Evolutionary conservation across 2,329 filamentous ascomycete species (phyloP).

Genomic region (Cladosporium oxysporum): DNA sequence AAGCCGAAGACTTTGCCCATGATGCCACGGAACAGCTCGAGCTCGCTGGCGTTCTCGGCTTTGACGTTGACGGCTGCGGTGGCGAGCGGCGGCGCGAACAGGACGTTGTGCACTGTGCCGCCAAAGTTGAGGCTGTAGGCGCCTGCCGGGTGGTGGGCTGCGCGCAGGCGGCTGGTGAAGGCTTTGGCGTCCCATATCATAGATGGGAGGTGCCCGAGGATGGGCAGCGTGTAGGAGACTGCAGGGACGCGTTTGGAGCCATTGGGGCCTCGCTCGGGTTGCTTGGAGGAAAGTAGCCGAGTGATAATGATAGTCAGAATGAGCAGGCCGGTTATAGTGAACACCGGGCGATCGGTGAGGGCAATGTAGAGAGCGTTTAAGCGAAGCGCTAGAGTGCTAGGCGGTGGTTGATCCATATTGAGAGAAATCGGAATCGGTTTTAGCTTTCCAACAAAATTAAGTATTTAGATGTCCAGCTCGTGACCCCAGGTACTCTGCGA

Average conservation of each 20-base stretch:
- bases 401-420: background rate
- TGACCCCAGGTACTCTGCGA: too few species aligned
- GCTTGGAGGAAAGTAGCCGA: constrained; percentile 21
- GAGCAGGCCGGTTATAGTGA: constrained; percentile 22
- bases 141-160: constrained; percentile 39
- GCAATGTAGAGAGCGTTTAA: constrained; percentile 11
- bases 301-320: constrained; percentile 28
- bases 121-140: constrained; percentile 54
- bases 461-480: background rate
- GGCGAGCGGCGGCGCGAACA: constrained; percentile 52
- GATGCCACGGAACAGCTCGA: constrained; percentile 31
- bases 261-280: constrained; percentile 21
- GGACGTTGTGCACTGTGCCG: constrained; percentile 52
- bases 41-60: constrained; percentile 34
- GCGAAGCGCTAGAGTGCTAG: constrained; percentile 4
- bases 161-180: constrained; percentile 46
- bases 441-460: too few species aligned
- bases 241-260: constrained; percentile 44
- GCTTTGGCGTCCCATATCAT: constrained; percentile 47
- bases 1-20: constrained; percentile 46
- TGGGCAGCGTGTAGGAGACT: constrained; percentile 62
- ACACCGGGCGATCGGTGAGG: constrained; percentile 6
- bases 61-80: constrained; percentile 44
- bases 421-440: background rate
- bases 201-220: constrained; percentile 57